Evolutionary conservation across 306 rosid genomes (phyloP), one percentile per base, ranked within the genome.

Genomic region (Ormosia semicastrata): DNA sequence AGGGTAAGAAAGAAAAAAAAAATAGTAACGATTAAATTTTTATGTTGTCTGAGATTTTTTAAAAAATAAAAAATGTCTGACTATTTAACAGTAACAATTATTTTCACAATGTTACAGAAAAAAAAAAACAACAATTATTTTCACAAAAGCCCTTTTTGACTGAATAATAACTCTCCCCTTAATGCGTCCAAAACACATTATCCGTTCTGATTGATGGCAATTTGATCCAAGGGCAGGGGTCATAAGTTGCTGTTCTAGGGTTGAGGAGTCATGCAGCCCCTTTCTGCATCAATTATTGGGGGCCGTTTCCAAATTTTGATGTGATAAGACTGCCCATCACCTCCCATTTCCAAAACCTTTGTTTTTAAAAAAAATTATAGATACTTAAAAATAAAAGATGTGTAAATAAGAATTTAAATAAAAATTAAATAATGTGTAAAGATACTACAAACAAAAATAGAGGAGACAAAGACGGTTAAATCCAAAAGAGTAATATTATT

Each of bases 311-410:
- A 75, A 84, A 86, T 84, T 90, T 83, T 83, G 47, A 71, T 75
- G 83, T 84, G 88, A 92, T 89, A 88, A 86, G 95, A 93, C 85
- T 65, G 85, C 82, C 80, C 83, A 83, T 59, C 77, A 52, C 76
- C 68, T 83, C 47, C 60, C 76, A 17, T 62, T 32, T 52, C 66
- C 60, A 65, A 77, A 47, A 9, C 10, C 8, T 3, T 29, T 36
- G 1, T 57, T 56, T 14, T 50, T 33, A 24, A 24, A 24, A 24
- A 24, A 24, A 24, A 24, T n/a, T 14, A 10, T 4, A 18, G 13
- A 18, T 1, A 32, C 30, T 30, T 30, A 3, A 5, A 24, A 3
- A 12, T 44, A 47, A 9, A 11, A 29, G 24, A 56, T 15, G 13
- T 32, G 2, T 34, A 60, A 30, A 8, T 24, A 44, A 44, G 2